Percentiles rank a stretch among this genome's conserved stretches.
phyloP scores from a whole-genome alignment of 176 grass and related monocot species.

The Elaeis guineensis region DNA sequence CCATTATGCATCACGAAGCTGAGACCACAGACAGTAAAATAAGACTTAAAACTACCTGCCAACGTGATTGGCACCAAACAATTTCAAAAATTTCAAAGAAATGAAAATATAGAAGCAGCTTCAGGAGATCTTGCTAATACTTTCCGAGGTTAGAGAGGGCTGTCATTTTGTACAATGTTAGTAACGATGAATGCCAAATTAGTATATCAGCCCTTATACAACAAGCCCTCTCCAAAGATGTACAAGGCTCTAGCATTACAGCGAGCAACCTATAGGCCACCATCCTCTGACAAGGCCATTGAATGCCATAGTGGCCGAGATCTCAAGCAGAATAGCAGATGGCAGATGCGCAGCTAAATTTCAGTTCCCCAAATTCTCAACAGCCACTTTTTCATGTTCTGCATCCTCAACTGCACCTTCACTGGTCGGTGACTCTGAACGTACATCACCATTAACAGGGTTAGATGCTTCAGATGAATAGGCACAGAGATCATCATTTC shows the following conservation, averaged over 20 bases:
- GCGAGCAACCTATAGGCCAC: neutral
- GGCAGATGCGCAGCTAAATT: neutral
- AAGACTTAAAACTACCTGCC: neutral
- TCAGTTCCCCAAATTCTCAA: neutral
- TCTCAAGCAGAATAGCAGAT: neutral
- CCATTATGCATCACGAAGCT: neutral
- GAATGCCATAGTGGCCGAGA: neutral
- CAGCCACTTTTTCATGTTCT: neutral
- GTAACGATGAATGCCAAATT: neutral
- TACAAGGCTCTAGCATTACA: conserved; percentile 8
- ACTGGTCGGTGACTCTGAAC: neutral
- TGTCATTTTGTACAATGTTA: conserved; percentile 5
- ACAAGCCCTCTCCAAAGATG: conserved; percentile 3
- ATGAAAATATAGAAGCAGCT: neutral
- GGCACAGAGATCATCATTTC: neutral
- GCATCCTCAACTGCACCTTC: conserved; percentile 9
- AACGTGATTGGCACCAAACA: conserved; percentile 1
- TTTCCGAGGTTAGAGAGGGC: conserved; percentile 1
- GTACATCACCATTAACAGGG: neutral
- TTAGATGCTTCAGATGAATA: conserved; percentile 1
- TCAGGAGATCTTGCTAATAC: neutral
- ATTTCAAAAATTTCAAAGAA: neutral
- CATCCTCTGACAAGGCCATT: neutral
- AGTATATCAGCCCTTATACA: conserved; percentile 1
- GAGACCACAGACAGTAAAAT: neutral